These are phyloP conservation scores for Andrographis paniculata DNA, from an alignment of 305 asterid species.

Conservation along the genomic window DNA sequence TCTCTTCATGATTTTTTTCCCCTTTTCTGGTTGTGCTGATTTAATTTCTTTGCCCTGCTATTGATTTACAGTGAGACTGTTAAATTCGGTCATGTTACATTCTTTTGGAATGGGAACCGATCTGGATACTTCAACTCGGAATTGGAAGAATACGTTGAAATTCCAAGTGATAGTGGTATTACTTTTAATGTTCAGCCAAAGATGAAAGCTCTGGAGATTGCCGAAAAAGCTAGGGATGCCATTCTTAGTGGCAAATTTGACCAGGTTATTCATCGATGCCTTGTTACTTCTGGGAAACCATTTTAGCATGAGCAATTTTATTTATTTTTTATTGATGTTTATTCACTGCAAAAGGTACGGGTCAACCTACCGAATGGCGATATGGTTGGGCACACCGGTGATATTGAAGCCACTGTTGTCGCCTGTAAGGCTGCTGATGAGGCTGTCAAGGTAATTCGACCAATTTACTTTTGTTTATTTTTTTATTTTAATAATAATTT, in stretches of 20 bases:
- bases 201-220: conserved; percentile 76
- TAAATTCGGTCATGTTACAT: conserved; percentile 74
- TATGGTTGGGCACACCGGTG: conserved; percentile 88
- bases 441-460: conserved; percentile 46
- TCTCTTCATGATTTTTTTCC: conserved; percentile 1
- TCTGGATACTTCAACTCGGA: conserved; percentile 54
- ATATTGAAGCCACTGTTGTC: conserved; percentile 57
- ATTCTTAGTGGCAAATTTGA: conserved; percentile 57
- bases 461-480: not conserved
- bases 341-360: conserved; percentile 37
- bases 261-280: conserved; percentile 35
- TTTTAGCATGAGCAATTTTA: no score
- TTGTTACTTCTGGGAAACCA: not conserved
- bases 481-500: not conserved
- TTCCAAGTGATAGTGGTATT: conserved; percentile 67
- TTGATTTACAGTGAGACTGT: conserved; percentile 60
- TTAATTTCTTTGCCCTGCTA: not conserved
- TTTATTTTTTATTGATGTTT: not conserved
- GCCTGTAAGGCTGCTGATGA: conserved; percentile 77
- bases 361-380: conserved; percentile 64
- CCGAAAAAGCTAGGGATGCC: conserved; percentile 64
- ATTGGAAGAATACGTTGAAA: conserved; percentile 67
- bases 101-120: conserved; percentile 82
- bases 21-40: not conserved
- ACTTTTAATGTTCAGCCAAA: conserved; percentile 64